Evolutionary conservation across 306 rosid species (phyloP).

Genomic region (Psophocarpus tetragonolobus): DNA sequence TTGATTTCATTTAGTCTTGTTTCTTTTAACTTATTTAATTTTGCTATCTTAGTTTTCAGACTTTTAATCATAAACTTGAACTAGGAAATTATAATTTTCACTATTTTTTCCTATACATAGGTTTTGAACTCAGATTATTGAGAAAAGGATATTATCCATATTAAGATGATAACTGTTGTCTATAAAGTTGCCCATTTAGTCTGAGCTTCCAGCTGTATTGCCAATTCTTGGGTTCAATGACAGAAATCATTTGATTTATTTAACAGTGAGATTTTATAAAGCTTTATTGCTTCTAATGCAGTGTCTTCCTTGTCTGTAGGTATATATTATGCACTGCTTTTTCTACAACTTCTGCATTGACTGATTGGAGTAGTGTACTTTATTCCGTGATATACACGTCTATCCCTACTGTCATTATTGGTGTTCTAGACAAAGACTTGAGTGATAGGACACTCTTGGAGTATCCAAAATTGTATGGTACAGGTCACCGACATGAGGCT

Average conservation of each 20-base stretch:
- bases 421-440: constrained; percentile 75
- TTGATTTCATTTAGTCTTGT: neutral
- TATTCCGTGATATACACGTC: constrained; percentile 87
- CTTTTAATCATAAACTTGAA: neutral
- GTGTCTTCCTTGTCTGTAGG: constrained; percentile 49
- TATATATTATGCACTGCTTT: constrained; percentile 70
- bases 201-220: neutral
- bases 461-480: constrained; percentile 77
- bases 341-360: constrained; percentile 81
- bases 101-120: neutral
- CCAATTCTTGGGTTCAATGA: neutral
- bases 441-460: constrained; percentile 59
- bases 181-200: neutral
- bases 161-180: neutral
- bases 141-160: neutral
- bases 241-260: neutral
- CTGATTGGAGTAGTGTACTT: constrained; percentile 89
- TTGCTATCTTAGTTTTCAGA: neutral
- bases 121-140: neutral
- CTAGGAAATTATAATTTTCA: constrained; percentile 4
- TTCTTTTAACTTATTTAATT: neutral
- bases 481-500: constrained; percentile 79
- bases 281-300: constrained; percentile 4
- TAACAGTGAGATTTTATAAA: neutral
- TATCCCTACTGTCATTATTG: constrained; percentile 75